Conservation (phyloP, 169 alveolate species). For the Babesia divergens region DNA sequence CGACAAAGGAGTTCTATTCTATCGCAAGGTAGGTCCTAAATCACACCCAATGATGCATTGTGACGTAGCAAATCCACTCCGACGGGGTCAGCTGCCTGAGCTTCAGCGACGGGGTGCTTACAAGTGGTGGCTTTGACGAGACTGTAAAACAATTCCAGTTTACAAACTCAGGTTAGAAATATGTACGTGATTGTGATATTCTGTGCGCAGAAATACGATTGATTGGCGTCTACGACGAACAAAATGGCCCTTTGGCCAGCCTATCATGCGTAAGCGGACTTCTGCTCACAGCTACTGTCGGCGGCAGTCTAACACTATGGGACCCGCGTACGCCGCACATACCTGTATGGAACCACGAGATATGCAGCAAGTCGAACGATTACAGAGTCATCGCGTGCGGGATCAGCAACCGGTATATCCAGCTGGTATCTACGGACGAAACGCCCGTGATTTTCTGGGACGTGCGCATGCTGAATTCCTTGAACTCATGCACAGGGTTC, state of each 20-base stretch:
- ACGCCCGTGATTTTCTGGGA: conserved; percentile 62
- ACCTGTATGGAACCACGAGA: conserved; percentile 61
- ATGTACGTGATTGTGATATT: conserved; percentile 19
- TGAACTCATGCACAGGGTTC: conserved; percentile 50
- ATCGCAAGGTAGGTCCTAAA: conserved; percentile 2
- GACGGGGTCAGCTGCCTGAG: conserved; percentile 67
- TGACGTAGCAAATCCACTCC: conserved; percentile 43
- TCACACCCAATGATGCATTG: too few relatives aligned
- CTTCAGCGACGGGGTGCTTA: conserved; percentile 41
- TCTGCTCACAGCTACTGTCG: conserved; percentile 21
- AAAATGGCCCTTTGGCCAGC: conserved; percentile 16
- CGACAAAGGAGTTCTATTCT: conserved; percentile 5
- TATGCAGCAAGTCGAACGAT: not conserved
- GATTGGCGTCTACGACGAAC: conserved; percentile 57
- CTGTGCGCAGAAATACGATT: conserved; percentile 20
- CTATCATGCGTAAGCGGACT: conserved; percentile 26
- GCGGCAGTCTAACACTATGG: conserved; percentile 57
- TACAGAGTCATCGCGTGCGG: conserved; percentile 32
- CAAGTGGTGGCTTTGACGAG: conserved; percentile 72
- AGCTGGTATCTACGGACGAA: conserved; percentile 31
- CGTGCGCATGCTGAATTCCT: conserved; percentile 58
- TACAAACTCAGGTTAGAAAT: conserved; percentile 51
- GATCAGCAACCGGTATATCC: conserved; percentile 56
- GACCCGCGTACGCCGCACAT: conserved; percentile 56
- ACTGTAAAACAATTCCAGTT: conserved; percentile 63